Base-by-base conservation (phyloP, 2,329 filamentous ascomycete species). In the Cercospora sp. region DNA sequence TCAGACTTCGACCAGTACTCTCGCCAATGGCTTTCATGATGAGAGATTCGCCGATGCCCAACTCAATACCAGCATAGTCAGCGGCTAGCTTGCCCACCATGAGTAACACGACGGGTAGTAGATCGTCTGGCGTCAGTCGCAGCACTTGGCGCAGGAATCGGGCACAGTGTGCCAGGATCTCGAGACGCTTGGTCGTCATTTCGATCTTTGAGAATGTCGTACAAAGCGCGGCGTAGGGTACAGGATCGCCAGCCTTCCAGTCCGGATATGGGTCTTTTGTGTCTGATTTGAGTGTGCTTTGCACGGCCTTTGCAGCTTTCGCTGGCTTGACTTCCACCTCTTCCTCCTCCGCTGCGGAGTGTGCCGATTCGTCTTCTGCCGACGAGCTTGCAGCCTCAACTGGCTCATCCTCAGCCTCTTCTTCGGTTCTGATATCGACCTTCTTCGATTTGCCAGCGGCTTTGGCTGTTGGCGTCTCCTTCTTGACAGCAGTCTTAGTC, bases 21-120 rank as follows among this genome's bases (percentile, higher is more conserved):
- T 98, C 94, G 10, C 94, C 94, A 76, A 99, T 97, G 5, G 95
- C 92, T 79, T 98, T 99, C 94, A 98, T 98, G 75, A 99, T 97
- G 30, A 99, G 82, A 0, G 94, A 98, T 81, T 99, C 95, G 66
- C 95, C 95, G 74, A 99, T 99, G n/a, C 95, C 95, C 31, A 99
- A 86, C 80, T 99, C 95, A 70, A 99, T 94, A 20, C 95, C 95
- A 53, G 94, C 91, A 79, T 97, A 99, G 77, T 99, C 95, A 3
- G 95, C 94, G 2, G 95, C 95, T 28, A 99, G 88, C 79, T 98
- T 98, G 82, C 97, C 97, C 79, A 97, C 92, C 95, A 99, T 98
- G 31, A 99, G 87, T 70, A 97, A 85, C 26, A 98, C 90, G 0
- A 93, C 97, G 0, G 94, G 89, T 1, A 97, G 85, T 20, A 99